Conservation (phyloP, 2,329 filamentous ascomycete species). For the Diatrype stigma region DNA sequence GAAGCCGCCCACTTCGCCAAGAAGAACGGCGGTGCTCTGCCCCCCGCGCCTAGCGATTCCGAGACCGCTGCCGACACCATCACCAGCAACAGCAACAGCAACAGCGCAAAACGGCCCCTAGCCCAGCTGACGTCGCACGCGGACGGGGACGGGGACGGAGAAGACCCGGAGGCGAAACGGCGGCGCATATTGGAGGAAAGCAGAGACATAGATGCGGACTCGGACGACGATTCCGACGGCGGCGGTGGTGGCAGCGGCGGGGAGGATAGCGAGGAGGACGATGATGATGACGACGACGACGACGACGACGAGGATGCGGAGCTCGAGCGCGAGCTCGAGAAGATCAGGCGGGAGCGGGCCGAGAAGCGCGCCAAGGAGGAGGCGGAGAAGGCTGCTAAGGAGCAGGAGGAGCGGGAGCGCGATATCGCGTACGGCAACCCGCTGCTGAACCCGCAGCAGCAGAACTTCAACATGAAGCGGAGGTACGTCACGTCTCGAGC, state of each 20-base stretch:
- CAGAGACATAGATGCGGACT: conserved; percentile 78
- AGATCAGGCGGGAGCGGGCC: conserved; percentile 82
- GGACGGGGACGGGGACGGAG: conserved; percentile 38
- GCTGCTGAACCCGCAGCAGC: conserved; percentile 60
- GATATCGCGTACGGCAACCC: conserved; percentile 93
- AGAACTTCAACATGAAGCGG: conserved; percentile 85
- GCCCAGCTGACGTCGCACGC: conserved; percentile 43
- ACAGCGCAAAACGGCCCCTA: conserved; percentile 60
- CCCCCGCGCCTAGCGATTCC: conserved; percentile 43
- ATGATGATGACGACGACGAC: conserved; percentile 54
- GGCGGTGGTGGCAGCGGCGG: conserved; percentile 49
- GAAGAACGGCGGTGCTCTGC: conserved; percentile 60
- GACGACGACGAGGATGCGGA: conserved; percentile 83
- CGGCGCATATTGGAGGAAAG: conserved; percentile 84
- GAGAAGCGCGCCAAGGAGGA: conserved; percentile 81
- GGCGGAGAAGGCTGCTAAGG: conserved; percentile 71
- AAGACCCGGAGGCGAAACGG: conserved; percentile 77
- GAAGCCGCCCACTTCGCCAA: conserved; percentile 87
- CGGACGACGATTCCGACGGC: conserved; percentile 56
- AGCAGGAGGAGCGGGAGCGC: conserved; percentile 77
- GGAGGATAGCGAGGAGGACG: conserved; percentile 40
- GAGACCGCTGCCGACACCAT: conserved; percentile 30
- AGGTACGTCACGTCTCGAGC: too few species aligned
- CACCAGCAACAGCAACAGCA: conserved; percentile 39
- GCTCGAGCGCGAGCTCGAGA: conserved; percentile 86